phyloP scores from a whole-genome alignment of 2,329 filamentous ascomycete genomes.

The Xylaria sp. region DNA sequence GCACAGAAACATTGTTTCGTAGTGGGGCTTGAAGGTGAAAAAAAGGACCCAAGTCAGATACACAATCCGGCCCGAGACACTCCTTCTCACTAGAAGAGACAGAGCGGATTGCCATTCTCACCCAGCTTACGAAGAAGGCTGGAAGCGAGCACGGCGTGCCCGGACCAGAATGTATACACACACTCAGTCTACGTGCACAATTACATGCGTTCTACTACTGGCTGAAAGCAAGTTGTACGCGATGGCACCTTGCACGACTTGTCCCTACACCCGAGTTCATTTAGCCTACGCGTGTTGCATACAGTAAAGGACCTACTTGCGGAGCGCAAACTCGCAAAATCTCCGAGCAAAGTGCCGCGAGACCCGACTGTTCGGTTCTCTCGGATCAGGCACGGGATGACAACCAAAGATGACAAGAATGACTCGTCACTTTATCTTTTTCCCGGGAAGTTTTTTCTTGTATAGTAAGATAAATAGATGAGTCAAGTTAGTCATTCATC shows the following conservation, averaged over 20 bases:
- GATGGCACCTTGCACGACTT: not conserved
- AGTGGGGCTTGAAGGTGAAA: too few relatives aligned
- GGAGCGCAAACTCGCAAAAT: not conserved
- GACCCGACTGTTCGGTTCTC: constrained; percentile 1
- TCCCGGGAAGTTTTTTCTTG: not conserved
- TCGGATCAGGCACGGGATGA: not conserved
- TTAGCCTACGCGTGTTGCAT: not conserved
- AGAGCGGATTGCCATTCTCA: not conserved
- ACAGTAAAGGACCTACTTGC: too few relatives aligned
- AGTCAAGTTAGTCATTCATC: not conserved
- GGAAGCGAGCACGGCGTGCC: not conserved
- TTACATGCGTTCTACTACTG: not conserved
- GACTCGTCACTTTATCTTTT: not conserved
- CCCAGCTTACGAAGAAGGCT: not conserved
- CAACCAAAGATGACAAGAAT: not conserved
- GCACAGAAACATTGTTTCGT: too few relatives aligned
- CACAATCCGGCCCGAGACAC: not conserved
- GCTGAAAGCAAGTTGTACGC: not conserved
- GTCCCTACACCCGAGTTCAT: not conserved
- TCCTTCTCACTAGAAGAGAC: not conserved
- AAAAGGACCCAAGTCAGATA: too few relatives aligned
- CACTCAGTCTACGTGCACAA: not conserved
- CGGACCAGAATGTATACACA: not conserved
- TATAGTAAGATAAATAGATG: constrained; percentile 1
- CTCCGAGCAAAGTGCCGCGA: not conserved